These are phyloP conservation scores for Alternaria sp. DNA, from an alignment of 2,329 filamentous ascomycete genomes.

Conservation along the genomic window DNA sequence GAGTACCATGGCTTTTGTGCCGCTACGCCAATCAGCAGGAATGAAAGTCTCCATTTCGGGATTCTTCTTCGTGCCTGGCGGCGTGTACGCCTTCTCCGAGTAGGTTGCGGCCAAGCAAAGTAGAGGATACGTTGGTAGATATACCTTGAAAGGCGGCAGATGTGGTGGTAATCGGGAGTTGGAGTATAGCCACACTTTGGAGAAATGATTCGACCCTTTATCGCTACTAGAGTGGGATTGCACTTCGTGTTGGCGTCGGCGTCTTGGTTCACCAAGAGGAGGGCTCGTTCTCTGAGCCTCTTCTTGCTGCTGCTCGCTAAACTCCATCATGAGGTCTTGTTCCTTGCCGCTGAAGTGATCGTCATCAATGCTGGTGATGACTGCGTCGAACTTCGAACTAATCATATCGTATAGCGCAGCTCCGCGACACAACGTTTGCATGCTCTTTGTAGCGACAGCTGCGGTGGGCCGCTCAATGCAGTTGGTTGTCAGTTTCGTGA, in stretches of 20 bases:
- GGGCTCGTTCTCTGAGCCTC: slow-evolving; percentile 20
- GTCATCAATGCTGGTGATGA: slow-evolving; percentile 75
- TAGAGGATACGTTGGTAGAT: slow-evolving; percentile 77
- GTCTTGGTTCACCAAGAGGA: slow-evolving; percentile 19
- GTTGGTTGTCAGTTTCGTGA: slow-evolving; percentile 33
- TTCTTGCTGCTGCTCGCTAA: slow-evolving; percentile 17
- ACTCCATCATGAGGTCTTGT: slow-evolving; percentile 55
- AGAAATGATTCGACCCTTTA: slow-evolving; percentile 57
- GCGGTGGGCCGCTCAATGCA: slow-evolving; percentile 40
- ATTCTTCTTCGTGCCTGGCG: slow-evolving; percentile 59
- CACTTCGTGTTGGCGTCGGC: slow-evolving; percentile 18
- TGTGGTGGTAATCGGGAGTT: slow-evolving; percentile 76
- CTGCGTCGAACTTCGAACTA: slow-evolving; percentile 66
- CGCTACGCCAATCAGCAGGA: slow-evolving; percentile 71
- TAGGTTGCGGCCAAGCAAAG: slow-evolving; percentile 80
- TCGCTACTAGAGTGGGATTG: slow-evolving; percentile 19
- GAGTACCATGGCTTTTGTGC: slow-evolving; percentile 86
- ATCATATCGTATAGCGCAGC: slow-evolving; percentile 64
- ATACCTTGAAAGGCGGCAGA: slow-evolving; percentile 72
- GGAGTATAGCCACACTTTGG: slow-evolving; percentile 78
- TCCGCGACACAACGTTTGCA: slow-evolving; percentile 48
- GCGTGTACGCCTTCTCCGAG: slow-evolving; percentile 74
- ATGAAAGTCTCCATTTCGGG: slow-evolving; percentile 73
- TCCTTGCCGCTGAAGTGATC: slow-evolving; percentile 63
- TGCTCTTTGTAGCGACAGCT: slow-evolving; percentile 41